Evolutionary conservation across 2,329 filamentous ascomycete genomes (phyloP).

Genomic region (Pseudogymnoascus destructans): DNA sequence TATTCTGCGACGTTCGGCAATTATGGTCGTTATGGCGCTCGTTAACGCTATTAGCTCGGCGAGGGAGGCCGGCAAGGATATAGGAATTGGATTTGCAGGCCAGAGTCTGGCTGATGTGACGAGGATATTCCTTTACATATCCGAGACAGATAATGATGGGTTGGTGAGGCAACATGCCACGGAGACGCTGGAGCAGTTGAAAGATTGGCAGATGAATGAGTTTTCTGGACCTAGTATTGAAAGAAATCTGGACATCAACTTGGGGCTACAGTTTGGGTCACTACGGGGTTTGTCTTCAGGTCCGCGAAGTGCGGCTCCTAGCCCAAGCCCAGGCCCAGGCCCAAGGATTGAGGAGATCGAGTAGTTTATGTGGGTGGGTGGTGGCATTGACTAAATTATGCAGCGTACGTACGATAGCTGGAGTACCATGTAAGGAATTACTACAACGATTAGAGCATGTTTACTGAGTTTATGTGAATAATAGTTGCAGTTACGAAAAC

Average conservation of each 20-base stretch:
- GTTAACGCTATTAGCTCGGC: conserved; percentile 45
- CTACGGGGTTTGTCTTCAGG: conserved; percentile 34
- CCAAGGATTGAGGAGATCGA: conserved; percentile 49
- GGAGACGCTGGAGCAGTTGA: conserved; percentile 53
- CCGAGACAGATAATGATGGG: conserved; percentile 51
- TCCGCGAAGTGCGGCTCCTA: conserved; percentile 19
- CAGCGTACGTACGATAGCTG: not conserved
- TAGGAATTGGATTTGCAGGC: conserved; percentile 42
- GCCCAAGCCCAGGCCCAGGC: conserved; percentile 28
- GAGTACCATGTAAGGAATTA: not conserved
- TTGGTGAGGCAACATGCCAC: conserved; percentile 53
- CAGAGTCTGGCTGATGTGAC: conserved; percentile 48
- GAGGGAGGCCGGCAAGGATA: conserved; percentile 32
- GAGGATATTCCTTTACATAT: conserved; percentile 49
- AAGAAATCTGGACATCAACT: conserved; percentile 12
- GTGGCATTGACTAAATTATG: not conserved
- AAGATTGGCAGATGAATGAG: conserved; percentile 44
- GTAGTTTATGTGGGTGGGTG: conserved; percentile 24
- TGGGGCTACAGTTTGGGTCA: conserved; percentile 23
- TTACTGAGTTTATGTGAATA: not conserved
- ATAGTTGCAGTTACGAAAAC: not conserved
- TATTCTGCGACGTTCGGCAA: conserved; percentile 54
- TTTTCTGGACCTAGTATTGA: conserved; percentile 31
- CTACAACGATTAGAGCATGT: not conserved
- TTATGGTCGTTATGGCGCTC: conserved; percentile 49